Evolutionary conservation across 2,329 filamentous ascomycete genomes (phyloP).

Genomic region (Venturia oleaginea): DNA sequence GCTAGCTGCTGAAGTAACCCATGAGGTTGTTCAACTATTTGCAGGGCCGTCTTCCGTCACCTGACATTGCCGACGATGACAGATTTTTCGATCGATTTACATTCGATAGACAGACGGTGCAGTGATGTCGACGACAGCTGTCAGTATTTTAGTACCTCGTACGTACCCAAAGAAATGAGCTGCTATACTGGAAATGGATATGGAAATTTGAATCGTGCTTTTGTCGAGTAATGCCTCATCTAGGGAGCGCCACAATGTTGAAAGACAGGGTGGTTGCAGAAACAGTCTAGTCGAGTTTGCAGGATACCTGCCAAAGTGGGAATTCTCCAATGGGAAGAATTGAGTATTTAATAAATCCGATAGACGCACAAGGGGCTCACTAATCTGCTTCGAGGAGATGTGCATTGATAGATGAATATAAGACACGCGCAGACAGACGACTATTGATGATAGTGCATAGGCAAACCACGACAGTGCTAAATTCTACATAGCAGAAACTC

Average conservation of each 20-base stretch:
- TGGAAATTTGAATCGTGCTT: not conserved
- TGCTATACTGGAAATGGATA: not conserved
- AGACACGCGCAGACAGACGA: not conserved
- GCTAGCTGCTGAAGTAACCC: not conserved
- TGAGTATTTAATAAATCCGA: not conserved
- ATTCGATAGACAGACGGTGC: not conserved
- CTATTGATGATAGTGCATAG: not conserved
- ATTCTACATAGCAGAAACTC: not conserved
- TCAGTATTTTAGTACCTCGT: no score
- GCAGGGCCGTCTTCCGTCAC: constrained; percentile 1
- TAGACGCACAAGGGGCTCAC: not conserved
- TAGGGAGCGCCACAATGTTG: not conserved
- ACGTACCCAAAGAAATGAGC: not conserved
- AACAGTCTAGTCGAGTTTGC: not conserved
- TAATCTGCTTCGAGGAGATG: not conserved
- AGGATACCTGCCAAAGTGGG: not conserved
- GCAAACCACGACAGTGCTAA: not conserved
- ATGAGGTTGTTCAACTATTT: not conserved
- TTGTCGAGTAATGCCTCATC: not conserved
- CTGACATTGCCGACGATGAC: not conserved
- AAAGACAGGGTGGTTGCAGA: not conserved
- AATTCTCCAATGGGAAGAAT: not conserved
- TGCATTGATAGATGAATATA: not conserved
- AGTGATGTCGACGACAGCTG: not conserved
- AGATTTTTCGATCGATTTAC: not conserved